phyloP scores from a whole-genome alignment of 495 filamentous ascomycete genomes.

The Podospora australis region DNA sequence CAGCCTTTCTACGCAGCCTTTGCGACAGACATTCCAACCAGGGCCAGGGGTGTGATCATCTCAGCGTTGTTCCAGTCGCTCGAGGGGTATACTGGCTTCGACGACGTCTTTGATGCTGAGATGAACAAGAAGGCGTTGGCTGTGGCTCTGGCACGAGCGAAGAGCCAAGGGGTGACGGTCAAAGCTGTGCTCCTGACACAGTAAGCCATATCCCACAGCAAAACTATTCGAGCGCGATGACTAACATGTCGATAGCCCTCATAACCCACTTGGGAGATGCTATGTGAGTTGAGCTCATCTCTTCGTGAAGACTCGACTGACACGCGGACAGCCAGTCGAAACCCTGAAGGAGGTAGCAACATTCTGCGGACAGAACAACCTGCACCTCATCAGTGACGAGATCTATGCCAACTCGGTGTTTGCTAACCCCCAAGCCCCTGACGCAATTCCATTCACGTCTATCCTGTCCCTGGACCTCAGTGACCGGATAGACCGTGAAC shows the following conservation, averaged over 20 bases:
- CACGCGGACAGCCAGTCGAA: constrained; percentile 6
- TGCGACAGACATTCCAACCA: constrained; percentile 11
- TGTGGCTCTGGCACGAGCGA: constrained; percentile 24
- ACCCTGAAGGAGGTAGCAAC: constrained; percentile 11
- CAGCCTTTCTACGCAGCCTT: constrained; percentile 26
- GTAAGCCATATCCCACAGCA: constrained; percentile 28
- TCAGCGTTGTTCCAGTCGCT: constrained; percentile 33
- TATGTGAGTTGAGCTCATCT: constrained; percentile 10
- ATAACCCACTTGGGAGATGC: constrained; percentile 24
- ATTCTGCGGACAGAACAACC: constrained; percentile 20
- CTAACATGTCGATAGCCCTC: constrained; percentile 19
- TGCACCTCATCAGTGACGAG: constrained; percentile 31
- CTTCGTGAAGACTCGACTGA: not conserved
- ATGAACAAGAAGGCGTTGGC: constrained; percentile 19
- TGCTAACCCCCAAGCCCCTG: constrained; percentile 10
- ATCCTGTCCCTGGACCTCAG: constrained; percentile 27
- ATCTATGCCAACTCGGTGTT: constrained; percentile 28
- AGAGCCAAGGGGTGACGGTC: constrained; percentile 24
- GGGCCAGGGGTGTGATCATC: constrained; percentile 27
- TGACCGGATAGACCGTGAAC: constrained; percentile 25
- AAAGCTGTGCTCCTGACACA: constrained; percentile 20
- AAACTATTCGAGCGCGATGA: constrained; percentile 8
- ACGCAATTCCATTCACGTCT: constrained; percentile 26
- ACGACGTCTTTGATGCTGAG: constrained; percentile 33
- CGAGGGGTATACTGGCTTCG: constrained; percentile 32